phyloP scores from a whole-genome alignment of 2,329 filamentous ascomycete genomes.

The Polychaeton citri region DNA sequence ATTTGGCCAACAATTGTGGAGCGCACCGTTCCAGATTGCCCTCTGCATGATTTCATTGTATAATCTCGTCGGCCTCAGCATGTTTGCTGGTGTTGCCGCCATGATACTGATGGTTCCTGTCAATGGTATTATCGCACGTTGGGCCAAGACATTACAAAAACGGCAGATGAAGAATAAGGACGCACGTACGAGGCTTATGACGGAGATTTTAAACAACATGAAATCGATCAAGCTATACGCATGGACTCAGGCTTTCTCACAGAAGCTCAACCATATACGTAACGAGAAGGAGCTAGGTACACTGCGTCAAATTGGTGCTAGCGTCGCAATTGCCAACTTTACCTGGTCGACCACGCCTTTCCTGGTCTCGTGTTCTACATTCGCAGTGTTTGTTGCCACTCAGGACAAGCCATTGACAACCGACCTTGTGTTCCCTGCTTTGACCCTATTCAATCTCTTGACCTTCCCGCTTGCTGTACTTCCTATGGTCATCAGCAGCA shows the following conservation, averaged over 20 bases:
- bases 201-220: conserved; percentile 98
- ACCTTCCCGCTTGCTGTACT: conserved; percentile 89
- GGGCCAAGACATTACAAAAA: conserved; percentile 93
- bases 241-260: conserved; percentile 95
- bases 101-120: conserved; percentile 98
- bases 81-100: conserved; percentile 86
- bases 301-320: conserved; percentile 86
- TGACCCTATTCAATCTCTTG: conserved; percentile 87
- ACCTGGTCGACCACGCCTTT: conserved; percentile 98
- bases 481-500: conserved; percentile 94
- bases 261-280: conserved; percentile 87
- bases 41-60: conserved; percentile 95
- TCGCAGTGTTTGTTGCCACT: conserved; percentile 84
- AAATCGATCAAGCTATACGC: conserved; percentile 98
- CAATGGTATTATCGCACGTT: conserved; percentile 78
- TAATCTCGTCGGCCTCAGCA: conserved; percentile 84
- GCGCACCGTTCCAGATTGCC: conserved; percentile 88
- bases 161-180: conserved; percentile 99
- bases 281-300: conserved; percentile 95
- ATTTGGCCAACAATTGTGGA: conserved; percentile 92
- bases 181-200: conserved; percentile 79
- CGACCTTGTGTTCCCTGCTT: conserved; percentile 87
- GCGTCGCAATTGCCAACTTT: conserved; percentile 89
- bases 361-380: conserved; percentile 92
- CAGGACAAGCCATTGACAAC: conserved; percentile 71